Conservation (phyloP, 2,329 filamentous ascomycete species). For the Fusarium redolens region DNA sequence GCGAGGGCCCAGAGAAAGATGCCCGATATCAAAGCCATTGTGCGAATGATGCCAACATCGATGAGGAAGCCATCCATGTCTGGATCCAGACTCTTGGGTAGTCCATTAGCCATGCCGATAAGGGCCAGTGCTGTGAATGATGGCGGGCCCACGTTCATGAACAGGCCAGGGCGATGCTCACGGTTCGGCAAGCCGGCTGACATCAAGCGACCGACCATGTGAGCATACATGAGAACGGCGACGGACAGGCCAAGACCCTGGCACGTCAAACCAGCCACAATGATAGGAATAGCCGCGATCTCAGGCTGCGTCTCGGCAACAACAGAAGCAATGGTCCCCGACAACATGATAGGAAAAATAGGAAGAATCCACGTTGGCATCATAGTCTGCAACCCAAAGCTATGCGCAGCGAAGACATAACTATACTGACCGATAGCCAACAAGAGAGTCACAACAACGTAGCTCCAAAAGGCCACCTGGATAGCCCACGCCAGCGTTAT, state of each 20-base stretch:
- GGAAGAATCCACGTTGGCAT: conserved; percentile 8
- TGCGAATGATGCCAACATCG: not conserved
- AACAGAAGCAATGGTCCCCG: conserved; percentile 3
- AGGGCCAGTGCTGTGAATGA: conserved; percentile 5
- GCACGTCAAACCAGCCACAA: conserved; percentile 1
- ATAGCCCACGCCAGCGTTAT: not conserved
- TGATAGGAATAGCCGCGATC: conserved; percentile 1
- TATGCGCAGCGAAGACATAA: conserved; percentile 1
- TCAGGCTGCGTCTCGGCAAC: conserved; percentile 2
- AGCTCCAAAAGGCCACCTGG: conserved; percentile 3
- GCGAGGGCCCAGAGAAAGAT: conserved; percentile 2
- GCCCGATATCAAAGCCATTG: not conserved
- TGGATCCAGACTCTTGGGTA: not conserved
- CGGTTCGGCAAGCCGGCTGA: not conserved
- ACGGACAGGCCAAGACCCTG: conserved; percentile 1
- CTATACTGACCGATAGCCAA: conserved; percentile 2
- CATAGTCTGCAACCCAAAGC: not conserved
- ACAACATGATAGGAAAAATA: conserved; percentile 5
- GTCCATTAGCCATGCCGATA: conserved; percentile 3
- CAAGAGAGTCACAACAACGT: not conserved
- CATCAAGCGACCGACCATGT: conserved; percentile 1
- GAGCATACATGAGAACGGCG: not conserved
- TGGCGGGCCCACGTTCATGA: not conserved
- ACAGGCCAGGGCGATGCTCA: not conserved
- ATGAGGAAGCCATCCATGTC: not conserved